phyloP scores from a whole-genome alignment of 371 early-diverging fungal genomes.

The Coemansia sp. region DNA sequence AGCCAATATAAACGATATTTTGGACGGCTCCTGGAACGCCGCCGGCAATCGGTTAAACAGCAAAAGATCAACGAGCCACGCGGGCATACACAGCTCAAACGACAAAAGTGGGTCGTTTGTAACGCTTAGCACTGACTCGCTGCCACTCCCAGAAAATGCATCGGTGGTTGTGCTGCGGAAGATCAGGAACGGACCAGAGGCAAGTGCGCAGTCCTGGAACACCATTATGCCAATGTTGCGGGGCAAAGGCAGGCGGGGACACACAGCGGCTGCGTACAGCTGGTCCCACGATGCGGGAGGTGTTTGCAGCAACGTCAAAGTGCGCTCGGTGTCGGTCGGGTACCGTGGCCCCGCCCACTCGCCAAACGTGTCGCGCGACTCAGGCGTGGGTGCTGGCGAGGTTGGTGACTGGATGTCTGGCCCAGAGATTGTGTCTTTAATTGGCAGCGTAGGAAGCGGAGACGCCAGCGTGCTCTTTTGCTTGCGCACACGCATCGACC shows the following conservation, averaged over 20 bases:
- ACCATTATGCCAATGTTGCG: conserved; percentile 34
- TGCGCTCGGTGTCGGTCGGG: conserved; percentile 48
- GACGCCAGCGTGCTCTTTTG: conserved; percentile 30
- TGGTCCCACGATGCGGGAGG: conserved; percentile 42
- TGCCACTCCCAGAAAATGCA: not conserved
- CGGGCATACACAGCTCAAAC: conserved; percentile 54
- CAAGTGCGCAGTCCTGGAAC: conserved; percentile 31
- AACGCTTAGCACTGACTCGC: conserved; percentile 18
- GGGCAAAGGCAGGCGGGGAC: conserved; percentile 45
- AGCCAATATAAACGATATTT: conserved; percentile 78
- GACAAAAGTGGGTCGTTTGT: conserved; percentile 45
- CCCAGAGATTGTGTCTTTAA: not conserved
- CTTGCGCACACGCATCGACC: conserved; percentile 46
- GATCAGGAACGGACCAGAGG: conserved; percentile 39
- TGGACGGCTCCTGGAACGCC: conserved; percentile 70
- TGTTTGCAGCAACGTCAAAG: conserved; percentile 33
- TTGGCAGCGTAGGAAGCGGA: not conserved
- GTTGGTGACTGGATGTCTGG: not conserved
- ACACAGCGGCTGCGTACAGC: conserved; percentile 44
- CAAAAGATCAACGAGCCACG: conserved; percentile 65
- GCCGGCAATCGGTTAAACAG: conserved; percentile 62
- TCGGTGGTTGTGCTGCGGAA: conserved; percentile 20
- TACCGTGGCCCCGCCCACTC: conserved; percentile 51
- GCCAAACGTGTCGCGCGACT: conserved; percentile 28
- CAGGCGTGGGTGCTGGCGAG: not conserved